Evolutionary conservation across 305 asterid genomes (phyloP).

Genomic region (Fraxinus paxiana): DNA sequence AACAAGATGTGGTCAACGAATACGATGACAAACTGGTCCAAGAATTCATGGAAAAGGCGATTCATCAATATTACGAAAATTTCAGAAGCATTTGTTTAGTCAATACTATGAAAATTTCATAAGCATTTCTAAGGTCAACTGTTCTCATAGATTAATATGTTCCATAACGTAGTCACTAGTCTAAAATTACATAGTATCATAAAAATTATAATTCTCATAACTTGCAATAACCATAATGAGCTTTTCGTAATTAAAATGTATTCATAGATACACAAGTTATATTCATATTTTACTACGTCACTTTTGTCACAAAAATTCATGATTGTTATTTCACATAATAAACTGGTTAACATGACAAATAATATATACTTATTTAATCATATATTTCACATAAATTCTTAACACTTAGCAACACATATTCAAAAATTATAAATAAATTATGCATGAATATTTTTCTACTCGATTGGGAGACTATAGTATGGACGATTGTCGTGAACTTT

Average conservation of each 20-base stretch:
- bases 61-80: background rate
- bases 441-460: background rate
- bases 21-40: background rate
- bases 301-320: background rate
- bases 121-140: background rate
- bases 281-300: background rate
- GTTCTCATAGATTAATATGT: background rate
- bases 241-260: background rate
- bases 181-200: background rate
- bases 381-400: background rate
- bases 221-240: background rate
- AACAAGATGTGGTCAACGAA: background rate
- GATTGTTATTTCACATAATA: background rate
- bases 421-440: background rate
- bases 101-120: background rate
- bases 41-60: background rate
- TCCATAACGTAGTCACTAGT: background rate
- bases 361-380: too few relatives aligned
- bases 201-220: background rate
- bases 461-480: background rate
- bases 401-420: background rate
- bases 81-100: background rate
- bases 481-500: too few relatives aligned
- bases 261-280: background rate
- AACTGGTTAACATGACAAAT: background rate